phyloP scores from a whole-genome alignment of 2,329 filamentous ascomycete genomes.

The Aaosphaeria pasadenensis region DNA sequence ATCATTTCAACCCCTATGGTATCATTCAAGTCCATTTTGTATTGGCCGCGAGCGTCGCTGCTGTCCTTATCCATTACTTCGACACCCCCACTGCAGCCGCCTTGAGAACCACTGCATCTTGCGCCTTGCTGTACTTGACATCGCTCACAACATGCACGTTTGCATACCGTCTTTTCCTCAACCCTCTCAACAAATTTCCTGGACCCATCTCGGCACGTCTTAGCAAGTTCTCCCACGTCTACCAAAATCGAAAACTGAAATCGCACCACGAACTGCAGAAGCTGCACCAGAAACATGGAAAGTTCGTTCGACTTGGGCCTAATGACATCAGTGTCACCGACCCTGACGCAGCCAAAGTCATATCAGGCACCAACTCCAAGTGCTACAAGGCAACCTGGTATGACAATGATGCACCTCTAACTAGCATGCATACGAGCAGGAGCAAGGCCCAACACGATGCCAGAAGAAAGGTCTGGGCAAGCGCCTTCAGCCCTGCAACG shows the following conservation, averaged over 20 bases:
- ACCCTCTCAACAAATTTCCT: slow-evolving; percentile 37
- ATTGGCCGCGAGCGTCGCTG: too few relatives aligned
- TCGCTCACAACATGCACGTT: slow-evolving; percentile 1
- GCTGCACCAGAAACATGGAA: slow-evolving; percentile 31
- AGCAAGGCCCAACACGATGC: not conserved
- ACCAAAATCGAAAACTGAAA: slow-evolving; percentile 5
- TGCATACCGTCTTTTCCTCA: slow-evolving; percentile 36
- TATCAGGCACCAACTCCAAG: not conserved
- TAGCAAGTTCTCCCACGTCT: slow-evolving; percentile 7
- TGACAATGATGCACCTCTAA: not conserved
- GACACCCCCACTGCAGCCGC: not conserved
- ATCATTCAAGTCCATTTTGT: too few relatives aligned
- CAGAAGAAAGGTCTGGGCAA: not conserved
- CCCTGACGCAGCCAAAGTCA: not conserved
- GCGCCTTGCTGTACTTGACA: not conserved
- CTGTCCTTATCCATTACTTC: too few relatives aligned
- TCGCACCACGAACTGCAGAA: slow-evolving; percentile 4
- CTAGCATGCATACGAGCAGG: not conserved
- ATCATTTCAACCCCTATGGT: too few relatives aligned
- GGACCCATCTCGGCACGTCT: slow-evolving; percentile 23
- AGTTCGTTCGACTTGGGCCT: slow-evolving; percentile 10
- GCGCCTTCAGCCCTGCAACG: not conserved
- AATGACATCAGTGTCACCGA: not conserved
- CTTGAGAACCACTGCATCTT: not conserved
- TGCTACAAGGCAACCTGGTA: not conserved